Evolutionary conservation across 495 filamentous ascomycete genomes (phyloP).

Genomic region (Thermochaetoides thermophila): DNA sequence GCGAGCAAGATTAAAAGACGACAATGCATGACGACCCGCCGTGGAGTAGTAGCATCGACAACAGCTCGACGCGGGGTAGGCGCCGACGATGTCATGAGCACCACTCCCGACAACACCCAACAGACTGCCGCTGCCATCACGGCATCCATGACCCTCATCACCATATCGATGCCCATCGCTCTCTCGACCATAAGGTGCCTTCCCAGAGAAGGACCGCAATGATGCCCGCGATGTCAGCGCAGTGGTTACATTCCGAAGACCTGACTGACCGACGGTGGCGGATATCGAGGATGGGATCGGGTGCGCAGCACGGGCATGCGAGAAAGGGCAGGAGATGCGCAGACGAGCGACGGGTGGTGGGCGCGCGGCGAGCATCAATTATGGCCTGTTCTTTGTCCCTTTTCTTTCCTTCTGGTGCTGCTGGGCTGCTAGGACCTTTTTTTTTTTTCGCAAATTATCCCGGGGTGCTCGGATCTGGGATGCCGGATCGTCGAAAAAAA

Average conservation of each 20-base stretch:
- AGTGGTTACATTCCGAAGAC: constrained; percentile 11
- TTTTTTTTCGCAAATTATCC: too few species aligned
- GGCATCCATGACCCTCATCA: too few species aligned
- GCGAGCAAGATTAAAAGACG: background rate
- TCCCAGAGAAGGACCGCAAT: too few species aligned
- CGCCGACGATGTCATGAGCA: background rate
- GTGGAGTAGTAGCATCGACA: background rate
- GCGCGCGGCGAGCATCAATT: constrained; percentile 19
- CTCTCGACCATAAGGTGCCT: too few species aligned
- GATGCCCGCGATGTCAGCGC: constrained; percentile 1
- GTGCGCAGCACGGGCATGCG: constrained; percentile 4
- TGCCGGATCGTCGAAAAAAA: too few species aligned
- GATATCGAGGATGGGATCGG: constrained; percentile 3
- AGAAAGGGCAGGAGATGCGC: constrained; percentile 14
- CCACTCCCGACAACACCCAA: too few species aligned
- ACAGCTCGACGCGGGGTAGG: background rate
- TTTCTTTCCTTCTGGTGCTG: too few species aligned
- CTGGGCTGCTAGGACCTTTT: too few species aligned
- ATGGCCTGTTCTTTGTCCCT: constrained; percentile 11
- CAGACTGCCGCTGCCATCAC: too few species aligned
- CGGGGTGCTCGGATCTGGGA: too few species aligned
- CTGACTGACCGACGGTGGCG: constrained; percentile 15
- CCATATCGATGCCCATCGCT: too few species aligned
- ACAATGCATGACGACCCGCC: background rate
- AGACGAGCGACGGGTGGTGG: constrained; percentile 11